Evolutionary conservation across 257 asterid species (phyloP), one percentile per base, ranked within the genome.

Genomic region (Datura wrightii): DNA sequence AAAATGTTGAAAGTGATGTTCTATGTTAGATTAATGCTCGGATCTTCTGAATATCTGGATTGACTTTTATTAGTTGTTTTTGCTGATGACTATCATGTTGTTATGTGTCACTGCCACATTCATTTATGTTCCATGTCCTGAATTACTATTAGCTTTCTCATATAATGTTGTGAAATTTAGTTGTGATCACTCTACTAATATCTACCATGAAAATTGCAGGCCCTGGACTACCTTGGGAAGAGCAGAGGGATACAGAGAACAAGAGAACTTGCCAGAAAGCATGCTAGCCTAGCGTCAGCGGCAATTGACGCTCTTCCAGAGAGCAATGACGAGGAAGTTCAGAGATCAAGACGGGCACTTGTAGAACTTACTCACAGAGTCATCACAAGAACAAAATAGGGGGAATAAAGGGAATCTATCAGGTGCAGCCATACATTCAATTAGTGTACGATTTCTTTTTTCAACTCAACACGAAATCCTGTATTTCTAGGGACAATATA

Each of bases 201-300:
- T 69, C 46, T 56, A 52, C 34, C 36, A 83, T 80, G 62, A n/a
- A 78, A 53, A 86, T 83, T 76, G 79, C 90, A 96, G 99, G 78
- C 97, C 67, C 88, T 94, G 44, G 96, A 93, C 16, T 94, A 93
- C 90, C 98, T 94, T 18, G 92, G 90, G 5, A 94, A 87, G 88
- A 96, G 99, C 86, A 85, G 79, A 4, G 98, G 99, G 60, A 93
- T 96, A 56, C 87, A 93, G 92, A 91, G 94, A 90, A 93, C 98
- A 41, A 90, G 88, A 85, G 98, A 94, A 89, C 91, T 96, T 44
- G 99, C 99, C 56, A 83, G 85, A 79, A 92, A 91, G 92, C 99
- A 93, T 83, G 98, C 97, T 63, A 87, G 59, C 81, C 96, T 94
- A 79, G 99, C 99, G 44, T 93, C 96, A 6, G 98, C 90, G 71